Evolutionary conservation across 805 yeast genomes (phyloP), one percentile per base, ranked within the genome.

Genomic region (Jamesozyma hellenica): DNA sequence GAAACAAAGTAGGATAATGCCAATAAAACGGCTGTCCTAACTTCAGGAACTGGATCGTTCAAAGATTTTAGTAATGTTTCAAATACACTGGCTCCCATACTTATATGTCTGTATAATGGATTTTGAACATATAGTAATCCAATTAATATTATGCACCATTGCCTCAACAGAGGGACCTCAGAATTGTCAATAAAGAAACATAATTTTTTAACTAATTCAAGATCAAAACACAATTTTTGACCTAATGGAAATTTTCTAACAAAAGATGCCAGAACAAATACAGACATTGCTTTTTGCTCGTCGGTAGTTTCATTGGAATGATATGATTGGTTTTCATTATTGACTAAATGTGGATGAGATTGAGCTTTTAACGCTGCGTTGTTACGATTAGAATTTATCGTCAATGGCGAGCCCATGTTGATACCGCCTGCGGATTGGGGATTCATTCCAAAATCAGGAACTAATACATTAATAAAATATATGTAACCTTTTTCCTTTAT

Each of bases 251-350:
- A 84, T 36, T 83, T 94, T 44, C 83, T 74, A 32, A 87, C 82
- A 62, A 92, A 90, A 45, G 88, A 70, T 0, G 96, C 74, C 21
- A 90, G 64, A 14, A 92, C 86, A 54, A 92, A 85, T 0, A 95
- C 94, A 62, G 96, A 82, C 85, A 90, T 84, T 0, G 97, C 96
- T 56, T 86, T 80, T 55, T 90, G 96, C 50, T 86, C 94, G 50
- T 81, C 86, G 40, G 77, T 75, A 8, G 64, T 61, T 39, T 58
- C 58, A 41, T 50, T 59, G 2, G 52, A 46, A n/a, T 42, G 48
- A 37, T 46, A 48, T 10, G 38, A 25, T 14, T 34, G 21, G 5
- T 36, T 32, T 15, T 40, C 26, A 25, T 32, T 43, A 12, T 38
- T 31, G 14, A 35, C 9, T 13, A 5, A 8, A 10, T 12, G 6